Evolutionary conservation across 352 stramenopile genomes (phyloP), one percentile per base, ranked within the genome.

Genomic region (Phytopythium mirpurense): DNA sequence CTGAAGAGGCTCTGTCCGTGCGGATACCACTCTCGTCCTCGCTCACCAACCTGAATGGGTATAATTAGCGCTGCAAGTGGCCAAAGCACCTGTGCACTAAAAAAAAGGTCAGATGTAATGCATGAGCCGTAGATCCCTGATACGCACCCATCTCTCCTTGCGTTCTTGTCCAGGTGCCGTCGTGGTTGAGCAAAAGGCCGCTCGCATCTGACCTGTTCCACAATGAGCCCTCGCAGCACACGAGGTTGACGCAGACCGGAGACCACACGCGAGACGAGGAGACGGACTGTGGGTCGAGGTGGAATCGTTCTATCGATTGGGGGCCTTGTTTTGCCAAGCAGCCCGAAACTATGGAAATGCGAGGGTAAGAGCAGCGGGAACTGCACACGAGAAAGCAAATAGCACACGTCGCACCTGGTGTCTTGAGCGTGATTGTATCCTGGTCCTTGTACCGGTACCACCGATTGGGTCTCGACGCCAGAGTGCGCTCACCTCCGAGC

Each of bases 241-340:
- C n/a, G n/a, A n/a, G n/a, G n/a, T n/a, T n/a, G n/a, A n/a, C n/a
- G n/a, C n/a, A n/a, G n/a, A n/a, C n/a, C n/a, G n/a, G n/a, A n/a
- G n/a, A n/a, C n/a, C 29, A 36, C 32, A 15, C 32, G 14, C 12
- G 15, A 3, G 12, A 21, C 41, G 12, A 19, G 21, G 21, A 44
- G 18, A 32, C 21, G 14, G 23, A 32, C 12, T 8, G 23, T n/a
- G 41, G 16, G 2, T n/a, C 3, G 23, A 21, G 23, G 2, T 34
- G 43, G 26, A 50, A 52, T 10, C 3, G 27, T 29, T 52, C 46
- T 52, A 52, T 52, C n/a, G 41, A 47, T 47, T 47, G 41, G 23
- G 23, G n/a, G 41, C 1, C 46, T 52, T 18, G 46, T 52, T 52
- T 40, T 29, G 19, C 34, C 19, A 10, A 29, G 46, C 31, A 32